Conservation (phyloP, 2,329 filamentous ascomycete species). For the Pseudocercospora eumusae region DNA sequence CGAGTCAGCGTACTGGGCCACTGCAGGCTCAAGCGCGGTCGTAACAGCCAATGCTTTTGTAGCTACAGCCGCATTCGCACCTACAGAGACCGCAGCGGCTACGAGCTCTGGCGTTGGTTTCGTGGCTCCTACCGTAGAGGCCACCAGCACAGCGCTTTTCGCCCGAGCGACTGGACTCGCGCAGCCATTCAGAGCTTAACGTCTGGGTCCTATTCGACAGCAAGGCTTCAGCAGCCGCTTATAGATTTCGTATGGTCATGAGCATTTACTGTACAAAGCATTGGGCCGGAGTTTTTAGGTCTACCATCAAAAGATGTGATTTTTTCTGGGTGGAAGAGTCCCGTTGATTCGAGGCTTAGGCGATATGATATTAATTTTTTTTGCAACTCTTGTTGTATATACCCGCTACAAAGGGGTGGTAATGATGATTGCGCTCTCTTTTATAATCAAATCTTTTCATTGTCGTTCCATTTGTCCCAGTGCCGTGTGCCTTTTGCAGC, state of each 20-base stretch:
- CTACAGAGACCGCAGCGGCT: conserved; percentile 24
- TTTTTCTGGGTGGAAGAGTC: not conserved
- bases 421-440: not conserved
- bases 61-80: conserved; percentile 12
- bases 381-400: conserved; percentile 3
- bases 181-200: conserved; percentile 12
- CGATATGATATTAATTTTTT: conserved; percentile 5
- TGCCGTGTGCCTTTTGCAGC: no score
- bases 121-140: conserved; percentile 14
- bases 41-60: conserved; percentile 4
- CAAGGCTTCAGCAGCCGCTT: not conserved
- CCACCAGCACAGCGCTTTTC: conserved; percentile 22
- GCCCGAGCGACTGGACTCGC: conserved; percentile 15
- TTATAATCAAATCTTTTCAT: not conserved
- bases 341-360: not conserved
- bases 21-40: conserved; percentile 1
- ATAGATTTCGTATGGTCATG: conserved; percentile 4
- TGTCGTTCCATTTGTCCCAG: no score
- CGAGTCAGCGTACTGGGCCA: conserved; percentile 28
- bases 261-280: not conserved
- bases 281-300: conserved; percentile 1
- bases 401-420: conserved; percentile 2
- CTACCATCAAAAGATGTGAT: not conserved
- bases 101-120: conserved; percentile 30
- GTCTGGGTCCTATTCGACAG: not conserved